Conservation (phyloP, 768 basidiomycete genomes). For the Psilocybe azurescens region DNA sequence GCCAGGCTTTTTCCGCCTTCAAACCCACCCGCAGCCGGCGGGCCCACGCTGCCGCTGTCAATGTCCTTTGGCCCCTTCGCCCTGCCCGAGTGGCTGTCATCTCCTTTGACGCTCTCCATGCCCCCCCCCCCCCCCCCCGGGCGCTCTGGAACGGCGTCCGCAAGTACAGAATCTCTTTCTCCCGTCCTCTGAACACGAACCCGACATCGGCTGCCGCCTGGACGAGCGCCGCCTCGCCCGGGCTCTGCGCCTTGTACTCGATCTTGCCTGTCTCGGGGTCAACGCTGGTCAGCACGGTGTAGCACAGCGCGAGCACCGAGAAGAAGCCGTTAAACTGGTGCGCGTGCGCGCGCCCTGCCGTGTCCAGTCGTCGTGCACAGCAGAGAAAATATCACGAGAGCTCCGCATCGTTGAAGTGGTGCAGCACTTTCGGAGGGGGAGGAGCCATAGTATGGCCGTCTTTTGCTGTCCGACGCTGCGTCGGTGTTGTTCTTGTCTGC, state of each 20-base stretch:
- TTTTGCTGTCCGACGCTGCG: neutral
- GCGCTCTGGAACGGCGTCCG: slow-evolving; percentile 76
- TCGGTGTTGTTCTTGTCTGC: slow-evolving; percentile 1
- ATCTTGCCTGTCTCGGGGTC: slow-evolving; percentile 75
- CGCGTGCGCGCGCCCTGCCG: slow-evolving; percentile 65
- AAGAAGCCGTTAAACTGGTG: slow-evolving; percentile 90
- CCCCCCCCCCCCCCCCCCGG: too few species aligned
- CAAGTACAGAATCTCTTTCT: slow-evolving; percentile 76
- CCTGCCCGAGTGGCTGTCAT: neutral
- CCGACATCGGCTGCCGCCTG: slow-evolving; percentile 96
- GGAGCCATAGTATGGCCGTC: slow-evolving; percentile 12
- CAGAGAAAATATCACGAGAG: slow-evolving; percentile 71
- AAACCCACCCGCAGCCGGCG: too few species aligned
- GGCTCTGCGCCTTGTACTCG: slow-evolving; percentile 97
- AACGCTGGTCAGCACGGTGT: slow-evolving; percentile 85
- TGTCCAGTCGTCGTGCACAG: slow-evolving; percentile 56
- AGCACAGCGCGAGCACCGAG: slow-evolving; percentile 89
- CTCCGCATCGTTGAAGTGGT: slow-evolving; percentile 61
- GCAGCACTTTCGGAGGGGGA: slow-evolving; percentile 27
- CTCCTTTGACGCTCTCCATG: slow-evolving; percentile 15
- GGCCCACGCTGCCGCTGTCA: neutral
- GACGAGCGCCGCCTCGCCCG: slow-evolving; percentile 96
- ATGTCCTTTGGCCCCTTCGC: neutral
- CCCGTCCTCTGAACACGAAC: slow-evolving; percentile 90
- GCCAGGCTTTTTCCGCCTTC: too few species aligned